Evolutionary conservation across 2,329 filamentous ascomycete genomes (phyloP).

Genomic region (Boeremia lycopersici): DNA sequence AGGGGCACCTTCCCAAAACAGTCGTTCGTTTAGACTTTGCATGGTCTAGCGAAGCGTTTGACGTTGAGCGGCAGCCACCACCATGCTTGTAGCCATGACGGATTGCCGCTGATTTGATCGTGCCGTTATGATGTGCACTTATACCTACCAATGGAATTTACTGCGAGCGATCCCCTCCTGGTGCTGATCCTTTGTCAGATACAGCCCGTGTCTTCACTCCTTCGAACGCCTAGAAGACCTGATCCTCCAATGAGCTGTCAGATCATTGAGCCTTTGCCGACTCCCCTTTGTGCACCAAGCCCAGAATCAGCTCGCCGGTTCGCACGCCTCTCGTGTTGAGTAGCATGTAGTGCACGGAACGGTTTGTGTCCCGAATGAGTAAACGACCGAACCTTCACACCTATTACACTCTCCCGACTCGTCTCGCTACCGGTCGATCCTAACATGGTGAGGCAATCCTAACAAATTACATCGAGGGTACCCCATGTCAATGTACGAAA

Average conservation of each 20-base stretch:
- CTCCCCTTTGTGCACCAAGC: constrained; percentile 3
- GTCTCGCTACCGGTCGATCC: constrained; percentile 6
- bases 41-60: constrained; percentile 12
- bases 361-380: not conserved
- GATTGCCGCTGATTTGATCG: not conserved
- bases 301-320: not conserved
- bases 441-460: not conserved
- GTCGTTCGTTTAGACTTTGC: not conserved
- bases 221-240: not conserved
- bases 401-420: not conserved
- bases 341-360: not conserved
- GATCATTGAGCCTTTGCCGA: not conserved
- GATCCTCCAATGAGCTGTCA: not conserved
- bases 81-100: not conserved
- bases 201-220: not conserved
- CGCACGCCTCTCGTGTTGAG: not conserved
- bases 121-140: not conserved
- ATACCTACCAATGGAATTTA: not conserved
- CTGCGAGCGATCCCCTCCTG: not conserved
- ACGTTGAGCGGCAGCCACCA: constrained; percentile 6
- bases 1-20: constrained; percentile 14
- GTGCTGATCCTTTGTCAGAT: constrained; percentile 3
- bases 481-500: constrained; percentile 1
- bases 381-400: constrained; percentile 1
- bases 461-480: not conserved